A percentile compares a stretch with the other conserved stretches of the same genome.
Evolutionary conservation across 2,329 filamentous ascomycete genomes (phyloP).

Genomic region (Elsinoe australis): DNA sequence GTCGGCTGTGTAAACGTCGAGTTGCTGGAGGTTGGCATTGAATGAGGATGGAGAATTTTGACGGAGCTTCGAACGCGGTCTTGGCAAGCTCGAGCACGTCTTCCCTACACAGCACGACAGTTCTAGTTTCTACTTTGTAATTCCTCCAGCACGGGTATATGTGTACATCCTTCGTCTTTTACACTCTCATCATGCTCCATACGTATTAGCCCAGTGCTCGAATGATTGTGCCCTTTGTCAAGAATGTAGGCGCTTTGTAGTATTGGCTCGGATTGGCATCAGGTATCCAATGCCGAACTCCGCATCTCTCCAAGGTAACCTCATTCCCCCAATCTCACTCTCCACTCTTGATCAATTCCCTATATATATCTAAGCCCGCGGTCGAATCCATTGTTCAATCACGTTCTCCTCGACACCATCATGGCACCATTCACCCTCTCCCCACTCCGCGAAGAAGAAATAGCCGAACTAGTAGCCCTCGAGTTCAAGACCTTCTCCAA

Average conservation of each 20-base stretch:
- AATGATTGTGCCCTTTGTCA: neutral
- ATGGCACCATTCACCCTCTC: slow-evolving; percentile 11
- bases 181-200: too few species aligned
- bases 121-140: too few species aligned
- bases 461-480: slow-evolving; percentile 10
- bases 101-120: too few species aligned
- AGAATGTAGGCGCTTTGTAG: neutral
- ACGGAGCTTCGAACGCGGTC: neutral
- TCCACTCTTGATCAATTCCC: neutral
- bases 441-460: neutral
- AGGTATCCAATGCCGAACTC: neutral
- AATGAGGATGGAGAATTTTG: neutral
- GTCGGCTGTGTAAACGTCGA: neutral
- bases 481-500: slow-evolving; percentile 14
- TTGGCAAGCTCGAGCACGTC: too few species aligned
- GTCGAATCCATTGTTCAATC: neutral
- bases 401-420: neutral
- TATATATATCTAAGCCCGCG: neutral
- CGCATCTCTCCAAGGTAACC: neutral
- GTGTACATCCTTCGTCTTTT: too few species aligned
- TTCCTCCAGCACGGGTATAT: too few species aligned
- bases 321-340: neutral
- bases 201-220: too few species aligned
- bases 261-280: neutral
- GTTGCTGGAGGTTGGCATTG: neutral